Evolutionary conservation across 2,329 filamentous ascomycete species (phyloP).

Genomic region (Aspergillus vadensis): DNA sequence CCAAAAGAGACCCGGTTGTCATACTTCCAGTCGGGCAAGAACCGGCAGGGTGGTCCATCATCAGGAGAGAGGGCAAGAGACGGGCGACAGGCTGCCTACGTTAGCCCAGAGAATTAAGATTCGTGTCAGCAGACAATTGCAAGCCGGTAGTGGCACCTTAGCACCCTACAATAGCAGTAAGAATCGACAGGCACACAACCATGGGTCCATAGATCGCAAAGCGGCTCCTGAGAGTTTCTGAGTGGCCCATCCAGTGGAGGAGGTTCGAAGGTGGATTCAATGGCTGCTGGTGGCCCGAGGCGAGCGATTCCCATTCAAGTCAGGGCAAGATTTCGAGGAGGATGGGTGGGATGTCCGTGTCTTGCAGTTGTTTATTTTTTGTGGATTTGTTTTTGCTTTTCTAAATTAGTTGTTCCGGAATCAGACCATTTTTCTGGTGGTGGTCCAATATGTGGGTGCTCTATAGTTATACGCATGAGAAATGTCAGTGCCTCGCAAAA

Average conservation of each 20-base stretch:
- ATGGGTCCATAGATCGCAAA: conserved; percentile 17
- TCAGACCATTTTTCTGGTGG: neutral
- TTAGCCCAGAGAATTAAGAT: conserved; percentile 8
- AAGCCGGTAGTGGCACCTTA: conserved; percentile 4
- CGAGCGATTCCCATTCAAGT: conserved; percentile 6
- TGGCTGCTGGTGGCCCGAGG: conserved; percentile 1
- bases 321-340: neutral
- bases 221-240: conserved; percentile 1
- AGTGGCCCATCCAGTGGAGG: conserved; percentile 5
- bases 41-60: neutral
- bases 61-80: neutral
- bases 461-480: too few species aligned
- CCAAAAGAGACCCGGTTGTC: neutral
- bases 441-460: neutral
- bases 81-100: conserved; percentile 1
- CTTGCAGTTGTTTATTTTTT: neutral
- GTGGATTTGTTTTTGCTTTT: too few species aligned
- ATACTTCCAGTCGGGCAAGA: neutral
- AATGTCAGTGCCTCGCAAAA: neutral
- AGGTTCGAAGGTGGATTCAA: neutral
- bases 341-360: neutral
- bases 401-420: neutral
- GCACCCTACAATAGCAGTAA: conserved; percentile 15
- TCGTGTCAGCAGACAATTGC: conserved; percentile 12
- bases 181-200: conserved; percentile 21